Evolutionary conservation across 768 basidiomycete species (phyloP).

Genomic region (Rhizopogon sp.): DNA sequence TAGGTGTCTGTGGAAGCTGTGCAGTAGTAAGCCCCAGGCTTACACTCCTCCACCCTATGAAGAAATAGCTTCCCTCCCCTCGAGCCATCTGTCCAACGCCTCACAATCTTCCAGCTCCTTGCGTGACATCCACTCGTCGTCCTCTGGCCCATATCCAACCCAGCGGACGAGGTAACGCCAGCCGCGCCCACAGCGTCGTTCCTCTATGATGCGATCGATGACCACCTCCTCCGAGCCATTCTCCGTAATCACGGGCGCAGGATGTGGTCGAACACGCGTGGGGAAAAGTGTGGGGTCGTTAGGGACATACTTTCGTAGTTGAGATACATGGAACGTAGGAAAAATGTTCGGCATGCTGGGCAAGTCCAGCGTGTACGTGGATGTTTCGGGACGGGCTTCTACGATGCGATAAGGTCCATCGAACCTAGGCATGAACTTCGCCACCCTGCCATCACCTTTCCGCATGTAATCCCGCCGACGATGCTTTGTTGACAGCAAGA

Average conservation of each 20-base stretch:
- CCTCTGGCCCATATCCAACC: constrained; percentile 5
- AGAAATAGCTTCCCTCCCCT: too few species aligned
- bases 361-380: constrained; percentile 19
- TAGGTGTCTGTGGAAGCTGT: too few species aligned
- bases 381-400: constrained; percentile 3
- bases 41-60: too few species aligned
- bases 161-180: constrained; percentile 18
- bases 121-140: constrained; percentile 2
- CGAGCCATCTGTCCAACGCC: neutral
- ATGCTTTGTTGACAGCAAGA: constrained; percentile 32
- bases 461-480: constrained; percentile 20
- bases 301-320: constrained; percentile 20
- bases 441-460: constrained; percentile 21
- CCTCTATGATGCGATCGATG: constrained; percentile 10
- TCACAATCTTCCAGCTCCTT: neutral
- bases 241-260: neutral
- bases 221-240: neutral
- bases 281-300: constrained; percentile 37
- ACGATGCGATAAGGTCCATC: constrained; percentile 27
- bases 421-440: constrained; percentile 34
- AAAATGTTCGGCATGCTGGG: constrained; percentile 21
- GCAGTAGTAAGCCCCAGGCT: too few species aligned
- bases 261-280: constrained; percentile 5
- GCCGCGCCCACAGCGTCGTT: constrained; percentile 3
- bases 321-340: constrained; percentile 31